Evolutionary conservation across 2,329 filamentous ascomycete species (phyloP).

Genomic region (Helotiales sp.): DNA sequence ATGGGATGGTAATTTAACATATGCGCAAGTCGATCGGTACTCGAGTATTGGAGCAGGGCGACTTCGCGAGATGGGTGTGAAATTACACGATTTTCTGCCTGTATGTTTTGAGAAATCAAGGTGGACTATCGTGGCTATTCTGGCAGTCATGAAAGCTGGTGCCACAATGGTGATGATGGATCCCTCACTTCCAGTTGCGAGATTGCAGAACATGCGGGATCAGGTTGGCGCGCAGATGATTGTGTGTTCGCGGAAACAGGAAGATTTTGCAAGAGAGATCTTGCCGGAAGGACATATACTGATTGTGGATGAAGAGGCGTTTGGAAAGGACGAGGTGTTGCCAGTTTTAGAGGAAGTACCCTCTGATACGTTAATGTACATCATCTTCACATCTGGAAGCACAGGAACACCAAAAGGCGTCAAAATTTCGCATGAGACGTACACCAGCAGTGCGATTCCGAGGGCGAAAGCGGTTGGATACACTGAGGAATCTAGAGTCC

Average conservation of each 20-base stretch:
- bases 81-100: constrained; percentile 30
- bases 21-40: constrained; percentile 34
- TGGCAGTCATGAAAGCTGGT: constrained; percentile 42
- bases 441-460: constrained; percentile 18
- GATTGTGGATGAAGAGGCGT: constrained; percentile 1
- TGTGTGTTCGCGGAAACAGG: constrained; percentile 9
- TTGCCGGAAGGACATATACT: not conserved
- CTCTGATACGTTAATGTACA: constrained; percentile 20
- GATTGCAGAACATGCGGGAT: constrained; percentile 30
- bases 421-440: constrained; percentile 34
- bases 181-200: constrained; percentile 36
- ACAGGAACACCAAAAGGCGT: constrained; percentile 39
- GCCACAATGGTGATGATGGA: constrained; percentile 43
- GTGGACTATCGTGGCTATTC: constrained; percentile 39
- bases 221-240: constrained; percentile 12
- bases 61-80: constrained; percentile 29
- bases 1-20: constrained; percentile 42
- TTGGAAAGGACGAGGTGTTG: not conserved
- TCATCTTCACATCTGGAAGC: constrained; percentile 43
- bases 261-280: not conserved
- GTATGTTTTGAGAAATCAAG: constrained; percentile 43
- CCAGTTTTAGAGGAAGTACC: constrained; percentile 2
- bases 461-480: constrained; percentile 7
- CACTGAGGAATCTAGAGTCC: constrained; percentile 23
- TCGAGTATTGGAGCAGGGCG: constrained; percentile 31